Evolutionary conservation across 768 basidiomycete genomes (phyloP), one percentile per base, ranked within the genome.

Genomic region (Tylopilus felleus): DNA sequence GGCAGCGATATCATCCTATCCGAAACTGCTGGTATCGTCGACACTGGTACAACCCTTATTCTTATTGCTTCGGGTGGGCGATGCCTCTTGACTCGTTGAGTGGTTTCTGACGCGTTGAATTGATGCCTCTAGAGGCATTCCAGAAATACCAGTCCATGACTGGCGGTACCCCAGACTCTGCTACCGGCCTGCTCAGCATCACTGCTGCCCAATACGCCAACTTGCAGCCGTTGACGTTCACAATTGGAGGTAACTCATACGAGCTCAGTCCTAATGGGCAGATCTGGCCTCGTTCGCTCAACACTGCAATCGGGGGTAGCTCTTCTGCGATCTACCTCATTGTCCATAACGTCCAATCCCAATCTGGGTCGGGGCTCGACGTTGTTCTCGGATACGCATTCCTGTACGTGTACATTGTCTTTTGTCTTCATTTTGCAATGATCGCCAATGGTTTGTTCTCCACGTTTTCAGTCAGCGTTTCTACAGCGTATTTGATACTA

Each of bases 401-500:
- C 39, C 40, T 68, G 60, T 60, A 16, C 6, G 55, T 57, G 6
- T 29, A 8, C 33, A 14, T 33, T 5, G 33, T 12, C 33, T 33
- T 33, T 33, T 17, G 0, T 9, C 16, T 14, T 12, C 16, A 3
- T 17, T 19, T 7, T 1, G 22, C 19, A 19, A 12, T 14, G 38
- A 33, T 33, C 5, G 16, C 33, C 9, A 10, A 39, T 39, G 7
- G 21, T 17, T n/a, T 39, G n/a, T 4, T 5, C 6, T n/a, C n/a
- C 17, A 17, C 17, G 1, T 27, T 50, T 42, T 14, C 21, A 66
- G 68, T 5, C 69, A 80, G 59, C 73, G 79, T 25, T 79, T 67
- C 67, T 79, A 78, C 56, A 69, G 68, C 49, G 65, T 78, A 14
- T 78, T 61, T 55, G 76, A 80, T 57, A 70, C 73, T 21, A 59